Evolutionary conservation across 768 basidiomycete species (phyloP).

Genomic region (Lentinula detonsa): DNA sequence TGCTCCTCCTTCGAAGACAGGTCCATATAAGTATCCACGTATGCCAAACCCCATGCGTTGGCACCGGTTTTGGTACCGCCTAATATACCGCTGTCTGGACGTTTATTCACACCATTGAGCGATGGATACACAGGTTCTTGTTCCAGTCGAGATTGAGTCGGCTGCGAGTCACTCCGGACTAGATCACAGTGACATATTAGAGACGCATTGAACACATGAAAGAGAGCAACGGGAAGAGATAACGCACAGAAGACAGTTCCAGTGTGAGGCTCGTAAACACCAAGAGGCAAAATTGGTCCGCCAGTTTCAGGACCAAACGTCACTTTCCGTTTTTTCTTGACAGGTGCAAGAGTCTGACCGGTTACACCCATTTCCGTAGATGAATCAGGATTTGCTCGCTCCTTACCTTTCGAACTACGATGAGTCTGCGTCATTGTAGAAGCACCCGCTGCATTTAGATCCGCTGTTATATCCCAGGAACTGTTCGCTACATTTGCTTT

Average conservation of each 20-base stretch:
- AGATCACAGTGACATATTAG: constrained; percentile 8
- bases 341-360: constrained; percentile 15
- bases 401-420: constrained; percentile 12
- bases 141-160: constrained; percentile 60
- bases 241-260: constrained; percentile 67
- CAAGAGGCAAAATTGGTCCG: constrained; percentile 38
- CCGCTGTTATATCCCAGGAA: constrained; percentile 13
- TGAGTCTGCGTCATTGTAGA: not conserved
- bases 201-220: not conserved
- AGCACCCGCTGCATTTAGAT: not conserved
- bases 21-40: constrained; percentile 61
- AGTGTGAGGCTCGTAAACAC: constrained; percentile 80
- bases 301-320: constrained; percentile 15
- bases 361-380: constrained; percentile 17
- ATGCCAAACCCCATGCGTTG: constrained; percentile 76
- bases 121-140: constrained; percentile 13
- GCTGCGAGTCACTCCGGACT: constrained; percentile 80
- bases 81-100: constrained; percentile 31
- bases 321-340: constrained; percentile 23
- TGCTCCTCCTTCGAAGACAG: not conserved
- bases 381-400: constrained; percentile 14
- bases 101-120: constrained; percentile 23
- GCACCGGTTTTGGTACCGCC: constrained; percentile 74
- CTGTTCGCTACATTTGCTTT: constrained; percentile 22
- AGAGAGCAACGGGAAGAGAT: not conserved